Evolutionary conservation across 495 filamentous ascomycete species (phyloP).

Genomic region (Neurospora intermedia): DNA sequence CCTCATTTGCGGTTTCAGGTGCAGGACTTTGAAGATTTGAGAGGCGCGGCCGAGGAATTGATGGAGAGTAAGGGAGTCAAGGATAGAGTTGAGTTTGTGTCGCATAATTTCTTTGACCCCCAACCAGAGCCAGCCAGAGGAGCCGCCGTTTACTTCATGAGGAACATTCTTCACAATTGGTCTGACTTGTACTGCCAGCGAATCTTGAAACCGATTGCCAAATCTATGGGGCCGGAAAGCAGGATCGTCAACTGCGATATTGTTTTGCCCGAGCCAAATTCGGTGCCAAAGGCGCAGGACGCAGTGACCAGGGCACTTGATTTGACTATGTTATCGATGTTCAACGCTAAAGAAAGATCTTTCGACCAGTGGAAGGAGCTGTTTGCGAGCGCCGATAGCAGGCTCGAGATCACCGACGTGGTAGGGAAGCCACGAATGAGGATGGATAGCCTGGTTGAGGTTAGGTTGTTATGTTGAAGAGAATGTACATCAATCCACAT

Average conservation of each 20-base stretch:
- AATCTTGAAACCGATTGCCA: constrained; percentile 25
- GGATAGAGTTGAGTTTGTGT: constrained; percentile 16
- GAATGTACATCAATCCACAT: neutral
- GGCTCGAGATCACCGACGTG: constrained; percentile 3
- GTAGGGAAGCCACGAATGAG: constrained; percentile 6
- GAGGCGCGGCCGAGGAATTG: neutral
- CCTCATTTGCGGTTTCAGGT: constrained; percentile 26
- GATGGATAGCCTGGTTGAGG: constrained; percentile 8
- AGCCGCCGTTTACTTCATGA: constrained; percentile 28
- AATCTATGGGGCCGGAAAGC: constrained; percentile 23
- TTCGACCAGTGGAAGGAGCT: constrained; percentile 8
- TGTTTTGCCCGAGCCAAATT: constrained; percentile 19
- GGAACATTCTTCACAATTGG: constrained; percentile 36
- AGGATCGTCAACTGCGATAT: constrained; percentile 26
- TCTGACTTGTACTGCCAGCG: constrained; percentile 22
- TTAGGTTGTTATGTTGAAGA: neutral
- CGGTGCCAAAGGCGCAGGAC: constrained; percentile 4
- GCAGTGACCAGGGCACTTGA: constrained; percentile 6
- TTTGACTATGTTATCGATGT: constrained; percentile 10
- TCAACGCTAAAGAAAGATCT: constrained; percentile 10
- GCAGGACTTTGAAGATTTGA: constrained; percentile 21
- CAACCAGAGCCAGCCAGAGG: constrained; percentile 19
- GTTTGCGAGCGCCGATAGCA: constrained; percentile 6
- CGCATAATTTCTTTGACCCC: constrained; percentile 29
- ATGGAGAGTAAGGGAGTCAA: neutral